Base-by-base conservation (phyloP, 306 rosid species). In the Cercis canadensis region DNA sequence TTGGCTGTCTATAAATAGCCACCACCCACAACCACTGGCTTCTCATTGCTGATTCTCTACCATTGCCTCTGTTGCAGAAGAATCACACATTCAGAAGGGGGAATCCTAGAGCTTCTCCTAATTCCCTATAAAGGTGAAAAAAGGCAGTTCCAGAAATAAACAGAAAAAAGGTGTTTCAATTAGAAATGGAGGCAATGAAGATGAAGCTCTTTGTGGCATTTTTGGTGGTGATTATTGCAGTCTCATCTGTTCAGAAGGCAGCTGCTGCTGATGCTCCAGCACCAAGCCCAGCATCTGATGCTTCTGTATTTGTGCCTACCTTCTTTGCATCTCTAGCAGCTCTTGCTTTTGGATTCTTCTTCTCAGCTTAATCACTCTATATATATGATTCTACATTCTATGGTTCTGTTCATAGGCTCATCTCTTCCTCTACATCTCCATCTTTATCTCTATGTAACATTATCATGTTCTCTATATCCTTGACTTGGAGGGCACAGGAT, bases 271-370 rank as follows among this genome's bases (percentile, higher is more conserved):
- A 84, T 0, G 68, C 83, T 24, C 88, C 86, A 41, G 81, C 43
- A 37, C 88, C 88, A 8, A 65, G 57, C 81, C 88, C 88, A 37
- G 13, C 81, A 11, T 78, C 84, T 21, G 84, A 81, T 39, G 80
- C 88, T 32, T 5, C 78, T 16, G 16, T 33, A 14, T 75, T 81
- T 62, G 44, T 72, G 39, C 88, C 88, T 6, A 57, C 82, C 31
- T 56, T 78, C 72, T 37, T 78, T 49, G 82, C 82, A 6, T 81
- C 82, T 75, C 75, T 81, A 15, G 75, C 65, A 8, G 78, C 82
- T 11, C 41, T 84, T 60, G 80, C 80, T 58, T 67, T 81, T 71
- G 80, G 82, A 50, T 34, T 84, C 65, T 49, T 78, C 64, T 67
- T 78, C 69, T 78, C 60, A 62, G 70, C 52, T 33, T 19, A 17